These are phyloP conservation scores for Bocquillonia castaneifolia DNA, from an alignment of 441 rosid species.

Conservation along the genomic window DNA sequence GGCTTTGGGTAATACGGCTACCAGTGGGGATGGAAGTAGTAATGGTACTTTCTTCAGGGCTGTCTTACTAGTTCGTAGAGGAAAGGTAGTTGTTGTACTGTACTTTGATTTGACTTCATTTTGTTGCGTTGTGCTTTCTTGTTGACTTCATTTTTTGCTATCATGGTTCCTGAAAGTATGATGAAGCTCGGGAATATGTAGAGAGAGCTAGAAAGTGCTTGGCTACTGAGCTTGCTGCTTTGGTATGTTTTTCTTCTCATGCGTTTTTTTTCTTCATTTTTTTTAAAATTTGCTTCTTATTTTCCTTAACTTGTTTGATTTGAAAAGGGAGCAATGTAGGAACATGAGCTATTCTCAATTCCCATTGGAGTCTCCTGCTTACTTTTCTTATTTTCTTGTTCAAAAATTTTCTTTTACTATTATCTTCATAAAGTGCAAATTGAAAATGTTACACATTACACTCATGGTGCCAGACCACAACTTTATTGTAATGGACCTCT, in stretches of 20 bases:
- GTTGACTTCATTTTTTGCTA: neutral
- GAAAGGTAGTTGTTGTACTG: conserved; percentile 47
- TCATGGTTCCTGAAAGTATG: conserved; percentile 47
- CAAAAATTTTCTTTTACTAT: neutral
- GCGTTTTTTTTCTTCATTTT: neutral
- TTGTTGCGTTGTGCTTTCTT: neutral
- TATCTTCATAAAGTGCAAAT: neutral
- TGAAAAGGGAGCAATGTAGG: neutral
- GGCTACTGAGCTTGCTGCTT: conserved; percentile 99
- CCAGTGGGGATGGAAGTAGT: conserved; percentile 94
- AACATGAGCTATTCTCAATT: neutral
- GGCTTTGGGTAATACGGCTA: conserved; percentile 84
- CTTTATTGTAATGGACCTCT: too few relatives aligned
- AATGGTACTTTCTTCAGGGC: conserved; percentile 98
- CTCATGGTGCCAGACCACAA: neutral
- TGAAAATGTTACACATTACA: neutral
- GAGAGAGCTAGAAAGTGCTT: conserved; percentile 98
- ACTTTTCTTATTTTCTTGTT: neutral
- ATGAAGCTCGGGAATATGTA: conserved; percentile 93
- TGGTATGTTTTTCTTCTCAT: conserved; percentile 48
- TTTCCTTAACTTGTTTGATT: neutral
- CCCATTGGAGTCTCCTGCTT: neutral
- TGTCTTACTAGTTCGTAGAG: conserved; percentile 79
- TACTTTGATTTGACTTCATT: conserved; percentile 5
- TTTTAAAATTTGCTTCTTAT: neutral